phyloP scores from a whole-genome alignment of 2,329 filamentous ascomycete genomes.

The Tolypocladium inflatum region DNA sequence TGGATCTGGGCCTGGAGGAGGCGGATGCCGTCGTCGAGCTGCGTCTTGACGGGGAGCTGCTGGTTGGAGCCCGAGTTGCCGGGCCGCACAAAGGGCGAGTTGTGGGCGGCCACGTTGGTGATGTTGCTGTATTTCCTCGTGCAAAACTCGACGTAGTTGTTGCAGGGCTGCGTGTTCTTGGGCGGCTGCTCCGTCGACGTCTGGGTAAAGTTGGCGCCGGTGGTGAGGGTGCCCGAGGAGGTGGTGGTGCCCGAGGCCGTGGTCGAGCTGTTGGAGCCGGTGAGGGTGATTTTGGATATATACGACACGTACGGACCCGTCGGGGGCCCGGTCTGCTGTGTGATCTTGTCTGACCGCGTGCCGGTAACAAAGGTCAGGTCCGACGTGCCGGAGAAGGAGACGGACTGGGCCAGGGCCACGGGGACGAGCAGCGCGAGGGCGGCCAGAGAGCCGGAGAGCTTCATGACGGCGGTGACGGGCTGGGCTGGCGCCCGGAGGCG shows the following conservation, averaged over 20 bases:
- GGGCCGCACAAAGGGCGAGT: slow-evolving; percentile 64
- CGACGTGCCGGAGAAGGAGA: slow-evolving; percentile 20
- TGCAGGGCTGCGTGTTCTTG: slow-evolving; percentile 71
- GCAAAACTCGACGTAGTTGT: slow-evolving; percentile 71
- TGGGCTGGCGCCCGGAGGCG: background rate
- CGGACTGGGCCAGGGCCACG: slow-evolving; percentile 12
- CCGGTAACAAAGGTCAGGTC: slow-evolving; percentile 26
- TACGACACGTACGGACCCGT: slow-evolving; percentile 35
- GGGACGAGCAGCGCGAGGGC: slow-evolving; percentile 14
- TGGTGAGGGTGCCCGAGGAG: slow-evolving; percentile 25
- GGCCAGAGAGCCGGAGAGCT: slow-evolving; percentile 5
- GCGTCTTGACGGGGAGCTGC: slow-evolving; percentile 52
- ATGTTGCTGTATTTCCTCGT: slow-evolving; percentile 70
- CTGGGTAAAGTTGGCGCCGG: slow-evolving; percentile 28
- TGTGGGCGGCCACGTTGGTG: slow-evolving; percentile 69
- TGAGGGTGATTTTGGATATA: slow-evolving; percentile 32
- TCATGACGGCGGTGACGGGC: slow-evolving; percentile 9
- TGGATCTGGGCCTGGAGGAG: slow-evolving; percentile 57
- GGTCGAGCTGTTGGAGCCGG: slow-evolving; percentile 14
- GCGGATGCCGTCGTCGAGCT: slow-evolving; percentile 69
- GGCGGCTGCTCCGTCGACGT: slow-evolving; percentile 29
- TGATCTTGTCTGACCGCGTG: slow-evolving; percentile 26
- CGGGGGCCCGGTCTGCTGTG: slow-evolving; percentile 28
- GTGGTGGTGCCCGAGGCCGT: slow-evolving; percentile 17
- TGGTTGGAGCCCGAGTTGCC: slow-evolving; percentile 74